Base-by-base conservation (phyloP, 371 early-diverging fungal species). In the Syncephalastrum sp. region DNA sequence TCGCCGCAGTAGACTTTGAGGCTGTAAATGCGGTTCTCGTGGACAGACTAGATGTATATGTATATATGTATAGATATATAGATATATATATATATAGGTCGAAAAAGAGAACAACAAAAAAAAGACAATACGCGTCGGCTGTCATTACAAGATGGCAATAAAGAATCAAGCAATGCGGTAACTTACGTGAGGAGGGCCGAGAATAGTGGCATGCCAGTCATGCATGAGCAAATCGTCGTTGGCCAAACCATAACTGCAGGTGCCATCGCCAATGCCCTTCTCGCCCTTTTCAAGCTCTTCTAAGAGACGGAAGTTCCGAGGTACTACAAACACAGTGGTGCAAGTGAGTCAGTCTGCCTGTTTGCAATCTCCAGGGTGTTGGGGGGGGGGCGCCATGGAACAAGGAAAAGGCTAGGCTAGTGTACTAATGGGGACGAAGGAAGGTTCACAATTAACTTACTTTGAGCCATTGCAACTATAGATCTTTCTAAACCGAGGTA, bases 221-320 rank as follows among this genome's bases (percentile, higher is more conserved):
- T 86, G 77, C 67, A 84, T 68, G 14, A 89, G 77, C 71, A 95
- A 93, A 57, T 96, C 97, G 25, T 85, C 81, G 64, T 94, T 89
- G 19, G 88, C 84, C 52, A 98, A 82, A 42, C 98, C 98, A 73
- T 96, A 97, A 69, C 90, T 91, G 75, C 91, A 90, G 44, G 91
- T 87, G 14, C 96, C 96, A 73, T 96, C 97, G 53, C 97, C 96
- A 69, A 92, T 86, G 29, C 94, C 96, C 80, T 97, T 98, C 69
- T 98, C 97, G 56, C 95, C 96, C 71, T 93, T 93, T 73, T 98
- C 98, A 44, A 97, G 87, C 75, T 98, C 98, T 70, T 95, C 96
- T 47, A 98, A 80, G 57, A 98, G 87, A 63, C 92, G 88, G 73
- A 98, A 97, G 77, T 95, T 97, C 61, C 98, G 90, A 56, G 98